Percentiles rank a stretch among this genome's conserved stretches.
Evolutionary conservation across 2,329 filamentous ascomycete genomes (phyloP).

Genomic region (Fusarium staphyleae): DNA sequence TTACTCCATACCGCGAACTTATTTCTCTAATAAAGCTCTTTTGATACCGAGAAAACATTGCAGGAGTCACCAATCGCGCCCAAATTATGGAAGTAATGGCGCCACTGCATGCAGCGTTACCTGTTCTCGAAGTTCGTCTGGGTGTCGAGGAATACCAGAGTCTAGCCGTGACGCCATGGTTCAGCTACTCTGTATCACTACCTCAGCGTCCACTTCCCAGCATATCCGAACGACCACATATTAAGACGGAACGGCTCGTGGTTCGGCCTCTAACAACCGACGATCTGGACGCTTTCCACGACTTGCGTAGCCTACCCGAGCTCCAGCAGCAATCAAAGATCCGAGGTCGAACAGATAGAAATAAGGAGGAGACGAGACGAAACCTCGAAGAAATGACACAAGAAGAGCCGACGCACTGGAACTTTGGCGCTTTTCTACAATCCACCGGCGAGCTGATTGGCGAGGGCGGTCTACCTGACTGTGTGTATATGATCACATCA

Average conservation of each 20-base stretch:
- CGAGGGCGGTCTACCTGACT: slow-evolving; percentile 25
- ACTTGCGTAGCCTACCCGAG: slow-evolving; percentile 13
- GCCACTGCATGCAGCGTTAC: slow-evolving; percentile 11
- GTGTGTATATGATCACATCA: slow-evolving; percentile 14
- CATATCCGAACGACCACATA: slow-evolving; percentile 15
- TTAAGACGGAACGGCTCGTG: slow-evolving; percentile 26
- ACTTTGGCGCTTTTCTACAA: slow-evolving; percentile 28
- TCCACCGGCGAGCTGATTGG: slow-evolving; percentile 27
- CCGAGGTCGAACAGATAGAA: slow-evolving; percentile 20
- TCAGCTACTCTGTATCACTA: slow-evolving; percentile 30
- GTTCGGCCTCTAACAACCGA: slow-evolving; percentile 21
- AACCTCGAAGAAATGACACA: slow-evolving; percentile 12
- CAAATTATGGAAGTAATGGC: slow-evolving; percentile 27
- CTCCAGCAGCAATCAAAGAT: slow-evolving; percentile 14
- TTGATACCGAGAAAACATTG: too few relatives aligned
- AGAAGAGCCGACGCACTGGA: slow-evolving; percentile 23
- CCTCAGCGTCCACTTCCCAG: slow-evolving; percentile 21
- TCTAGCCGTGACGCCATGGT: slow-evolving; percentile 31
- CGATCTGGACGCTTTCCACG: slow-evolving; percentile 27
- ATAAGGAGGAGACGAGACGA: slow-evolving; percentile 21
- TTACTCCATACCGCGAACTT: too few relatives aligned
- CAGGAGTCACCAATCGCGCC: neutral
- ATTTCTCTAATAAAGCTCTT: too few relatives aligned
- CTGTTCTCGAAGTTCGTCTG: slow-evolving; percentile 11
- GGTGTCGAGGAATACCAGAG: slow-evolving; percentile 13